Percentiles rank a stretch among this genome's conserved stretches.
These are phyloP conservation scores for Pichia heedii DNA, from an alignment of 805 yeast species.

Conservation along the genomic window DNA sequence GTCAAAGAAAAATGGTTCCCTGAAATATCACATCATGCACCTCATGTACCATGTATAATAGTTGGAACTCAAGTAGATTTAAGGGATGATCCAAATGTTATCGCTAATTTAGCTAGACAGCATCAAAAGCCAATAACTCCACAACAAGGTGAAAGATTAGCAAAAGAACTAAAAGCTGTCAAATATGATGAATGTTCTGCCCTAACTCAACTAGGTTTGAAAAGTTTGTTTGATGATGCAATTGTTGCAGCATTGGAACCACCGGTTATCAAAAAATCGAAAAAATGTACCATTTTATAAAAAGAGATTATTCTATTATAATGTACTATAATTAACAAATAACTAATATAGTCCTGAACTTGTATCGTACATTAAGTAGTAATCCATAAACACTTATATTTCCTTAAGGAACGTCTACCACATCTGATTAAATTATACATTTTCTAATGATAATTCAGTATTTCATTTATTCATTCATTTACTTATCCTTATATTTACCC, in stretches of 20 bases:
- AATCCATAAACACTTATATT: no score
- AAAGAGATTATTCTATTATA: not conserved
- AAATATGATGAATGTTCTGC: conserved; percentile 98
- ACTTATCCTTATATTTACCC: no score
- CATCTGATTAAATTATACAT: no score
- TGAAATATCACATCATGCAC: conserved; percentile 89
- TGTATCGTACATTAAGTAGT: no score
- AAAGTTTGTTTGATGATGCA: conserved; percentile 97
- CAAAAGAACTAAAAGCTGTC: conserved; percentile 90
- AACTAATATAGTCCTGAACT: no score
- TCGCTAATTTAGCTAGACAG: conserved; percentile 85
- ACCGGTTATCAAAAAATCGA: conserved; percentile 72
- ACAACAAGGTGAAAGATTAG: conserved; percentile 86
- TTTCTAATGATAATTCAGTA: no score
- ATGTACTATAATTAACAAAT: no score
- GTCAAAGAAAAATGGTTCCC: conserved; percentile 99
- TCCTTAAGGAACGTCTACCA: no score
- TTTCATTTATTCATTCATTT: not conserved
- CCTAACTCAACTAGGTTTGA: conserved; percentile 90
- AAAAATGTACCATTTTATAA: conserved; percentile 80
- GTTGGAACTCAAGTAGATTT: conserved; percentile 96
- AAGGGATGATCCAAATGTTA: conserved; percentile 84
- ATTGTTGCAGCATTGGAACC: conserved; percentile 98
- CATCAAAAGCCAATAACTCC: conserved; percentile 77
- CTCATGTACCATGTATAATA: conserved; percentile 93